Evolutionary conservation across 148 eudicot genomes (phyloP), one percentile per base, ranked within the genome.

Genomic region (Hydrangea macrophylla): DNA sequence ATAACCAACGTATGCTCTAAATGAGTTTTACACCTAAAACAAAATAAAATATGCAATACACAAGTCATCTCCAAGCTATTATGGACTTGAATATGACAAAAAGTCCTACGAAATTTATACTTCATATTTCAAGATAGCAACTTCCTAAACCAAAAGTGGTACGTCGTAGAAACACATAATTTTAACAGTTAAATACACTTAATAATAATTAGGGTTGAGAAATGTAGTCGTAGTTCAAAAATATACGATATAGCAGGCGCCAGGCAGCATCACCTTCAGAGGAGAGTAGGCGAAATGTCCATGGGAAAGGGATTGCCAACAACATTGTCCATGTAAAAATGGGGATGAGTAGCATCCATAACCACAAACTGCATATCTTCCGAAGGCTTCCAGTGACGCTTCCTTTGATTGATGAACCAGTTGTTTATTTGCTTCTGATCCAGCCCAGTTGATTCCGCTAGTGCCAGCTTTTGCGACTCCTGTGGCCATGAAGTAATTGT

Each of bases 371-470:
- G 97, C 97, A 94, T 94, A 70, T 94, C 98, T 22, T 94, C 98
- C 0, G 97, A 85, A 4, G 98, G 98, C 78, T 94, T 94, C 98
- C 98, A 94, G 60, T 94, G 97, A 42, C 98, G 64, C 68, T 94
- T 94, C 77, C 98, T 86, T 51, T 94, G 98, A 82, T 94, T 94
- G 39, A 94, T 94, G 70, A 94, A 94, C 98, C 98, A 94, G 75
- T 94, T 94, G 82, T 94, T 94, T 70, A 94, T 94, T 73, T 94
- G 98, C 78, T 94, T 94, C 55, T 86, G 97, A 55, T 94, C 98
- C 61, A 94, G 72, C 13, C 98, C 98, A 0, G 98, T 94, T 2
- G 92, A 77, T 42, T 94, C 95, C 0, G 98, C 97, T 23, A 94
- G 67, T 23, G 92, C 96, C 60, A 94, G 78, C 78, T 90, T 94